Conservation (phyloP, 192 early-diverging fungal genomes). For the Dispira simplex region DNA sequence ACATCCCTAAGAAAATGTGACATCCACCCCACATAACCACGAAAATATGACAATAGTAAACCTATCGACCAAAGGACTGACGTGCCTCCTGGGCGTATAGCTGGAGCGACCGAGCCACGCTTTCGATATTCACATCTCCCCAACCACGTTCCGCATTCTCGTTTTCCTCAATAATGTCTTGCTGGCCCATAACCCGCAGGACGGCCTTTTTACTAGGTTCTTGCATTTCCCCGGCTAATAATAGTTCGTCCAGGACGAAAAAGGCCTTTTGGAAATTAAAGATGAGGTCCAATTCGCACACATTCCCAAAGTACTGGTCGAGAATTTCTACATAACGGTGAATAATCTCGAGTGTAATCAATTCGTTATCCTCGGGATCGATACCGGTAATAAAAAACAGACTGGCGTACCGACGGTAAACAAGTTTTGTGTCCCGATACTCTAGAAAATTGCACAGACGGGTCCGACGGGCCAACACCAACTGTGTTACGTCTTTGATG, state of each 20-base stretch:
- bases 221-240: slow-evolving; percentile 87
- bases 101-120: slow-evolving; percentile 20
- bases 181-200: slow-evolving; percentile 49
- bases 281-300: slow-evolving; percentile 93
- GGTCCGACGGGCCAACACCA: slow-evolving; percentile 70
- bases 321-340: slow-evolving; percentile 97
- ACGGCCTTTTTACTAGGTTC: slow-evolving; percentile 82
- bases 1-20: too few relatives aligned
- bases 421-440: slow-evolving; percentile 75
- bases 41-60: too few relatives aligned
- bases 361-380: slow-evolving; percentile 84
- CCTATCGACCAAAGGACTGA: slow-evolving; percentile 1
- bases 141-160: slow-evolving; percentile 54
- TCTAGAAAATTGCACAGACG: slow-evolving; percentile 99
- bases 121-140: slow-evolving; percentile 30
- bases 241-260: slow-evolving; percentile 72
- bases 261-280: slow-evolving; percentile 95
- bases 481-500: slow-evolving; percentile 83
- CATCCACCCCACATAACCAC: too few relatives aligned
- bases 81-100: slow-evolving; percentile 10
- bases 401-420: slow-evolving; percentile 74
- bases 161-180: slow-evolving; percentile 56
- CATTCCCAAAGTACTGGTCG: slow-evolving; percentile 95
- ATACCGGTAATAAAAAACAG: slow-evolving; percentile 94
- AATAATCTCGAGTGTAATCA: slow-evolving; percentile 86